Percentiles rank a stretch among this genome's conserved stretches.
Evolutionary conservation across 345 rosid species (phyloP).

Genomic region (Pseudoturritis turrita): DNA sequence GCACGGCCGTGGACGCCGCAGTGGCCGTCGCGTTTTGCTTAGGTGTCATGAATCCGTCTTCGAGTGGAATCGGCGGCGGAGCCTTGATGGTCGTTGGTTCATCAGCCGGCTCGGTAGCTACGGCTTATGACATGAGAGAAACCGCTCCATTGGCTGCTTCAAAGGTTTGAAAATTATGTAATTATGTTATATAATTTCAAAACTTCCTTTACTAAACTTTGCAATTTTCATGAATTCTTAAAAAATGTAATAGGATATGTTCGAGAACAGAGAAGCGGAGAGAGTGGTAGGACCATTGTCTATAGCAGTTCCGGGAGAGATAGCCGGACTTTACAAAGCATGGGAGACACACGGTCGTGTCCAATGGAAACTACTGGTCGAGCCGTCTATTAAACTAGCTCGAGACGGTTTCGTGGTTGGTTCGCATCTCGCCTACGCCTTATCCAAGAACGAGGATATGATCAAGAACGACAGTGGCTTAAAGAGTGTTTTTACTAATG

Average conservation of each 20-base stretch:
- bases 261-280: constrained; percentile 38
- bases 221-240: not conserved
- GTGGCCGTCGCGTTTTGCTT: constrained; percentile 69
- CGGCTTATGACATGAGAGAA: constrained; percentile 81
- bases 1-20: constrained; percentile 73
- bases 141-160: constrained; percentile 81
- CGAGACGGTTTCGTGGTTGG: constrained; percentile 56
- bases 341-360: constrained; percentile 64
- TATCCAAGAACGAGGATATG: constrained; percentile 13
- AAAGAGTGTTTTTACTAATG: constrained; percentile 53
- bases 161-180: no score
- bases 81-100: constrained; percentile 72
- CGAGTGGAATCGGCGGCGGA: constrained; percentile 94
- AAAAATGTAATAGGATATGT: constrained; percentile 60
- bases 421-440: constrained; percentile 44
- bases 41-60: constrained; percentile 67
- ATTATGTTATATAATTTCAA: no score
- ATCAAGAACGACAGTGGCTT: constrained; percentile 61
- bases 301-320: constrained; percentile 84
- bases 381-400: constrained; percentile 69
- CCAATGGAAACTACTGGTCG: constrained; percentile 54
- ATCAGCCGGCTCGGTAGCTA: constrained; percentile 37
- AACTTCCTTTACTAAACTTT: no score
- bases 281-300: constrained; percentile 63
- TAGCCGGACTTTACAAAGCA: constrained; percentile 77